Percentiles rank a stretch among this genome's conserved stretches.
Conservation (phyloP, 1,284 basidiomycete genomes). For the Ceratobasidium sp. region DNA sequence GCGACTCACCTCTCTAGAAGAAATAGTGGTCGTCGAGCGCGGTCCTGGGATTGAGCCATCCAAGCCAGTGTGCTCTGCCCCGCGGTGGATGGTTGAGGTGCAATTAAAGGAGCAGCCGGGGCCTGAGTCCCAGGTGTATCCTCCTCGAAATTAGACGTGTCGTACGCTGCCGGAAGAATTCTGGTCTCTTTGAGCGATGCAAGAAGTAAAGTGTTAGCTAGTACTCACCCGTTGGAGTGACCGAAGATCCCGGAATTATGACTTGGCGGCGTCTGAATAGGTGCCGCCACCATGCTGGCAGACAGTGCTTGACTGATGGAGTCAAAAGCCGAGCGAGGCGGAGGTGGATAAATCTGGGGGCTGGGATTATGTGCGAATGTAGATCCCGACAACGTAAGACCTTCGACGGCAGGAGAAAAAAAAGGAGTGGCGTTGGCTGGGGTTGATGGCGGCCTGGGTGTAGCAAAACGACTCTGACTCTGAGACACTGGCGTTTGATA, state of each 20-base stretch:
- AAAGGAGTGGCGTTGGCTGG: too few species aligned
- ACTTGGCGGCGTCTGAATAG: too few species aligned
- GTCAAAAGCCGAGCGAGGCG: neutral
- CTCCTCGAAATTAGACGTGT: neutral
- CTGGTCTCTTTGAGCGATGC: too few species aligned
- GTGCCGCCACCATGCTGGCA: neutral
- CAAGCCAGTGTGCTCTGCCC: neutral
- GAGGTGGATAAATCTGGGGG: neutral
- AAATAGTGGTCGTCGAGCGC: neutral
- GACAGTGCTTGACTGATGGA: neutral
- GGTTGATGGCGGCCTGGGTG: too few species aligned
- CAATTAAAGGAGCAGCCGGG: too few species aligned
- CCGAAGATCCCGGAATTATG: too few species aligned
- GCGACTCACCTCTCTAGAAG: neutral
- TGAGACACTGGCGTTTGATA: too few species aligned
- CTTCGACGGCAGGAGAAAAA: too few species aligned
- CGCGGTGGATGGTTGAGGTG: too few species aligned
- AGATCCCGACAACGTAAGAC: neutral
- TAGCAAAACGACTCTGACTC: too few species aligned
- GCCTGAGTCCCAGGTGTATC: neutral
- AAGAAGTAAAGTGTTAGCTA: too few species aligned
- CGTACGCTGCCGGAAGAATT: neutral
- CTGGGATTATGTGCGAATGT: neutral
- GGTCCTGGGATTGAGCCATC: neutral
- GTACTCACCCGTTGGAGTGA: too few species aligned